Base-by-base conservation (phyloP, 257 asterid species). In the Gynochthodes officinalis region DNA sequence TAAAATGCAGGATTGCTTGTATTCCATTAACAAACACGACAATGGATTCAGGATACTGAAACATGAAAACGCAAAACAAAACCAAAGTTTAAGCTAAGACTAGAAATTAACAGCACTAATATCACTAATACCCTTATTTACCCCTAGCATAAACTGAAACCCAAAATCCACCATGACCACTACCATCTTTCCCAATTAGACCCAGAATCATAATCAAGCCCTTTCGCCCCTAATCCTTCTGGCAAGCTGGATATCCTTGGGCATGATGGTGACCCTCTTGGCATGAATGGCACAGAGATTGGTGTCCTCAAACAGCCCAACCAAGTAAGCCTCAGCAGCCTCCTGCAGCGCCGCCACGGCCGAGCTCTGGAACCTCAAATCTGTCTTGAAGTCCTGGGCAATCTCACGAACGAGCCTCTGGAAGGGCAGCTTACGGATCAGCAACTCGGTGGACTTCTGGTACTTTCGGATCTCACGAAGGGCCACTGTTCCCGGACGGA, bases 361-460 rank as follows among this genome's bases (percentile, higher is more conserved):
- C 1, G 81, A 71, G 62, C 83, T 82, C 76, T 82, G 83, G 54
- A 82, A 82, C 72, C 83, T 65, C 50, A 82, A 72, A 72, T 82
- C 83, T 0, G 83, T 82, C 77, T 82, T 82, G 75, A 82, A 82
- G 13, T 82, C 86, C 67, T 82, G 83, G 3, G 86, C 86, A 23
- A 82, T 78, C 75, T 82, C 86, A 33, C 86, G 79, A 11, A 82
- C 86, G 28, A 82, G 71, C 64, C 81, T 71, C 79, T 80, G 81
- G 54, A 80, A 80, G 0, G 83, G 83, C 11, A 79, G 50, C 37
- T 81, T 77, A 7, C 82, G 77, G 70, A 81, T 77, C 60, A 77
- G 2, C 12, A 81, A 61, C 78, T 81, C 82, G 7, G 85, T 81
- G 8, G 82, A 78, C 28, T 78, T 75, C 65, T 78, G 85, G 64